Evolutionary conservation across 306 rosid genomes (phyloP).

Genomic region (Vigna mungo): DNA sequence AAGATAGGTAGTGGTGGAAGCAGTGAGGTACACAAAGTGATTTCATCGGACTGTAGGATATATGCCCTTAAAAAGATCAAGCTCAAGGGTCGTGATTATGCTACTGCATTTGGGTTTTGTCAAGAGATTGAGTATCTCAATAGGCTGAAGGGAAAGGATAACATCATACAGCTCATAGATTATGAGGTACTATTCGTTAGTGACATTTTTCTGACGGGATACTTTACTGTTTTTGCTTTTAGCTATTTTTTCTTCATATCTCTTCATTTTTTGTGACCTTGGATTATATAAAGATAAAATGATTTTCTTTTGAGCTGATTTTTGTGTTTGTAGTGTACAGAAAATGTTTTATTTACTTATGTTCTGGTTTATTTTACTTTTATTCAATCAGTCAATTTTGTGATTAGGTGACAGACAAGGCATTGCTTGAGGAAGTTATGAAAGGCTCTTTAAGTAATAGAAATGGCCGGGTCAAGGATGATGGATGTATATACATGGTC

Average conservation of each 20-base stretch:
- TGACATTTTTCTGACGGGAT: conserved; percentile 24
- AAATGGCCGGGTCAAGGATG: conserved; percentile 95
- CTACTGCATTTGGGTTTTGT: conserved; percentile 97
- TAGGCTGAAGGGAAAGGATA: conserved; percentile 82
- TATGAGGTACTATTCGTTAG: conserved; percentile 69
- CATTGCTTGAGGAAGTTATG: conserved; percentile 80
- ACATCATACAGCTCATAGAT: conserved; percentile 93
- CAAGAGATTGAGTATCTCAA: conserved; percentile 96
- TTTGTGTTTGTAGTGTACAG: not conserved
- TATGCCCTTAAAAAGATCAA: conserved; percentile 92
- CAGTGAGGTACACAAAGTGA: conserved; percentile 99
- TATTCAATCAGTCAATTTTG: not conserved
- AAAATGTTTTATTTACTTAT: not conserved
- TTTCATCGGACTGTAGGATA: conserved; percentile 91
- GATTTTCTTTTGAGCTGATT: not conserved
- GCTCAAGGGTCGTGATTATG: conserved; percentile 97
- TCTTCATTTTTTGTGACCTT: not conserved
- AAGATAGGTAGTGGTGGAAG: conserved; percentile 99
- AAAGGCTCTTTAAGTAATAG: conserved; percentile 75
- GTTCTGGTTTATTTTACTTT: conserved; percentile 24
- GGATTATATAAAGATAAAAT: not conserved
- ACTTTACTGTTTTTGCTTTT: conserved; percentile 10
- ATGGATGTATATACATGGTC: conserved; percentile 94
- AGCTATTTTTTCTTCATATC: conserved; percentile 31
- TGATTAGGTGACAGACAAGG: conserved; percentile 91